Evolutionary conservation across 371 early-diverging fungal species (phyloP), one percentile per base, ranked within the genome.

Genomic region (Rhizopus sp.): DNA sequence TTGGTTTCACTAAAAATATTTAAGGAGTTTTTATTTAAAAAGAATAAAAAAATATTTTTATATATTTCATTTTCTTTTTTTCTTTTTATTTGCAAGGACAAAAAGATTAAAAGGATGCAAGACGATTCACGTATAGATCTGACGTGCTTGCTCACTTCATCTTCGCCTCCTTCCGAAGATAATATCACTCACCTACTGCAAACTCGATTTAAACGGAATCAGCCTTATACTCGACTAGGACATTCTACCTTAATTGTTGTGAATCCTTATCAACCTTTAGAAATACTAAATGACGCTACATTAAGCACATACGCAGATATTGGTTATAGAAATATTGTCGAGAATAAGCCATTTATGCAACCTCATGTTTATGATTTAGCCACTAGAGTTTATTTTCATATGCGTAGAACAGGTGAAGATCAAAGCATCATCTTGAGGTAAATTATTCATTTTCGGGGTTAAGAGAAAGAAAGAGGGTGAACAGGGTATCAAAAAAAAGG

Each of bases 321-420:
- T 41, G 81, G 82, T 23, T 84, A 84, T 56, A 64, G 75, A 60
- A 71, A 77, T 55, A 58, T 78, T 9, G 62, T 67, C 13, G 79
- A 70, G 37, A 68, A 75, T 55, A 75, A 69, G 35, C 59, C 58
- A 17, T 70, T 72, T 38, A 66, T 78, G 63, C 73, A 77, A 31
- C 82, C 83, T 13, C 87, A 88, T 63, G 75, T 84, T 38, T 86
- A 82, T 54, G 85, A 87, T 55, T 66, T 87, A 34, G 84, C 87
- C 32, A 79, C 84, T 44, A 74, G 75, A 48, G 83, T 85, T 5
- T 90, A 90, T 63, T 84, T 83, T 62, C 92, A 80, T 81, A 90
- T 80, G 91, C 88, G 88, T 73, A 86, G 82, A 77, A 88, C 90
- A 59, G 93, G 83, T 55, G 91, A 83, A 83, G 95, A 81, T 82